Evolutionary conservation across 2,329 filamentous ascomycete species (phyloP).

Genomic region (Alternaria postmessia): DNA sequence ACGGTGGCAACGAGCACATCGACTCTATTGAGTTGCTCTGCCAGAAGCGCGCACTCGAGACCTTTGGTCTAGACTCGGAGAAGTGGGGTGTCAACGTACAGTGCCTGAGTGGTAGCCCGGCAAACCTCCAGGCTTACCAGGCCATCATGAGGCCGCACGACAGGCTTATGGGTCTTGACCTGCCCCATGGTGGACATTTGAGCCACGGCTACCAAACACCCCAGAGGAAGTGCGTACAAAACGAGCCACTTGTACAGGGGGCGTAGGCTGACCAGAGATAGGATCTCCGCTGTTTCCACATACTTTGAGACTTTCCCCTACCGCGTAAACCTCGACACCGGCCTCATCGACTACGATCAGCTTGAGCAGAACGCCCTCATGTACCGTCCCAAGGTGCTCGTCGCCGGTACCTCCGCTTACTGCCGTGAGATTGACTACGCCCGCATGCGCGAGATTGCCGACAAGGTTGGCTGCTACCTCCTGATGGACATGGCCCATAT

Average conservation of each 20-base stretch:
- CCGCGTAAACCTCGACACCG: slow-evolving; percentile 86
- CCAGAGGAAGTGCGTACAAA: slow-evolving; percentile 75
- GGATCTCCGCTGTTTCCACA: slow-evolving; percentile 96
- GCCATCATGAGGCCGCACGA: slow-evolving; percentile 96
- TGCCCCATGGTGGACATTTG: slow-evolving; percentile 93
- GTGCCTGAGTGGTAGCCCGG: slow-evolving; percentile 83
- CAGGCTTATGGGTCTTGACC: slow-evolving; percentile 93
- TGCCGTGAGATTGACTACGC: slow-evolving; percentile 95
- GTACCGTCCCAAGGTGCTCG: slow-evolving; percentile 94
- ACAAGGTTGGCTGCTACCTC: slow-evolving; percentile 91
- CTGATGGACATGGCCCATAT: slow-evolving; percentile 98
- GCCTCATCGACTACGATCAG: slow-evolving; percentile 92
- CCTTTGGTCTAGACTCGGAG: slow-evolving; percentile 82
- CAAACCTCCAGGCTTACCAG: slow-evolving; percentile 98
- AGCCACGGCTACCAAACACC: slow-evolving; percentile 98
- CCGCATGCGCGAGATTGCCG: slow-evolving; percentile 86
- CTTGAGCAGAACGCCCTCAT: slow-evolving; percentile 86
- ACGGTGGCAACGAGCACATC: slow-evolving; percentile 96
- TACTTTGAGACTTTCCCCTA: slow-evolving; percentile 99
- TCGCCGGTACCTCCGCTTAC: slow-evolving; percentile 95
- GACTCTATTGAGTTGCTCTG: slow-evolving; percentile 89
- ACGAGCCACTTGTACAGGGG: background rate
- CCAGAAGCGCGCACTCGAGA: slow-evolving; percentile 86
- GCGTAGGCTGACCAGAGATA: slow-evolving; percentile 28
- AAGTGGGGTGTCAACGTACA: slow-evolving; percentile 99